These are phyloP conservation scores for Apiospora rasikravindrae DNA, from an alignment of 2,329 filamentous ascomycete species.

Conservation along the genomic window DNA sequence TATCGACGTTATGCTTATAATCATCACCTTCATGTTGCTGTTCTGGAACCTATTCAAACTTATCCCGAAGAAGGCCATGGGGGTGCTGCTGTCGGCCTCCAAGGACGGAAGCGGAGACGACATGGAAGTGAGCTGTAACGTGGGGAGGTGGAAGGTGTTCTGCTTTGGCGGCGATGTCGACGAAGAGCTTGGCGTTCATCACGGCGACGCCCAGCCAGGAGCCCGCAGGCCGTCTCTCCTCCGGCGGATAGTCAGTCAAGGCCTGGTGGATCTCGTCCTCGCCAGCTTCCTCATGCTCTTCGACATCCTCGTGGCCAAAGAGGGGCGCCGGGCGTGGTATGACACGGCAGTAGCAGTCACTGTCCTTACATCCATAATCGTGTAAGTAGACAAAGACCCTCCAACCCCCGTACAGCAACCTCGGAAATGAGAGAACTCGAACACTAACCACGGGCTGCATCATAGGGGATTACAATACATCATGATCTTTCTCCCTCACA, in stretches of 20 bases:
- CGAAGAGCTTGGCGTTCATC: background rate
- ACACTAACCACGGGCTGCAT: background rate
- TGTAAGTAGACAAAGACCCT: background rate
- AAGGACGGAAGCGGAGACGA: background rate
- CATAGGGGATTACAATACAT: background rate
- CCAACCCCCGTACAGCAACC: too few species aligned
- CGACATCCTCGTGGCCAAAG: background rate
- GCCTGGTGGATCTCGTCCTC: background rate
- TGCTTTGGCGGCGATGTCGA: constrained; percentile 7
- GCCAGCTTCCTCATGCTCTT: constrained; percentile 1
- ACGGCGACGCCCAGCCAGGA: background rate
- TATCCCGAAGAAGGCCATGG: background rate
- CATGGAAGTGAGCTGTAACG: constrained; percentile 8
- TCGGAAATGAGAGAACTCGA: background rate
- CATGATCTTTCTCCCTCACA: constrained; percentile 1
- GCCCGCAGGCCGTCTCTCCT: background rate
- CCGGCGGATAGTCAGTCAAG: background rate
- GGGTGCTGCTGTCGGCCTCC: background rate
- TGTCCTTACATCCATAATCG: background rate
- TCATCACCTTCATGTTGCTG: background rate
- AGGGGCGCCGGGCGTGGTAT: background rate
- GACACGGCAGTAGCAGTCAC: too few species aligned
- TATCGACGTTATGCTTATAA: background rate
- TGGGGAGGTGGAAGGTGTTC: constrained; percentile 20
- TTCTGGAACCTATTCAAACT: constrained; percentile 14